A percentile compares a stretch with the other conserved stretches of the same genome.
Conservation (phyloP, 345 rosid species). For the Salix udensis region DNA sequence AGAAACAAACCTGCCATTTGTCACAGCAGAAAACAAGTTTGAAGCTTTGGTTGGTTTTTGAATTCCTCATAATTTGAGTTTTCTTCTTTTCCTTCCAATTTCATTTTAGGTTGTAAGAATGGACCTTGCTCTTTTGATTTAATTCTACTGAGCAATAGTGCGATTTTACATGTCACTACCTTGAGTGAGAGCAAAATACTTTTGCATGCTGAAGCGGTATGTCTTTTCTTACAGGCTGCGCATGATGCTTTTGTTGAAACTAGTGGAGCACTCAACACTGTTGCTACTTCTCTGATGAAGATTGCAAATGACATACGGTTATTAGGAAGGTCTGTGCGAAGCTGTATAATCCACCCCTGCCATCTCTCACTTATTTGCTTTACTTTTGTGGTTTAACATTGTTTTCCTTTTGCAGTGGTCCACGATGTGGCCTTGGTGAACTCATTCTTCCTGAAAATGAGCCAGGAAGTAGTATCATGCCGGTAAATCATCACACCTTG, state of each 20-base stretch:
- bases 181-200: constrained; percentile 11
- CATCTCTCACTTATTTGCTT: neutral
- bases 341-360: neutral
- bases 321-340: constrained; percentile 61
- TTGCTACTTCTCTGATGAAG: constrained; percentile 84
- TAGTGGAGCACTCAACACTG: constrained; percentile 84
- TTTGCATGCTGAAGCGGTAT: constrained; percentile 7
- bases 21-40: constrained; percentile 95
- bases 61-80: neutral
- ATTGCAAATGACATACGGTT: constrained; percentile 86
- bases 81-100: neutral
- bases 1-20: constrained; percentile 81
- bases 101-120: neutral
- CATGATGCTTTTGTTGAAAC: constrained; percentile 97
- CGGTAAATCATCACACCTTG: constrained; percentile 42
- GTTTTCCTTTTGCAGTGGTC: constrained; percentile 63
- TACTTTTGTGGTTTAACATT: constrained; percentile 18
- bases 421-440: constrained; percentile 97
- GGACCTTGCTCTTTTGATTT: constrained; percentile 2
- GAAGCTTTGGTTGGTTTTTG: constrained; percentile 83
- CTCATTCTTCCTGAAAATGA: constrained; percentile 98
- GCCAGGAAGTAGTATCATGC: constrained; percentile 99
- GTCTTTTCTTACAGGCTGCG: constrained; percentile 60
- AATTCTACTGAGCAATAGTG: neutral
- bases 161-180: neutral